Conservation (phyloP, 257 asterid species). For the Jacaranda mimosifolia region DNA sequence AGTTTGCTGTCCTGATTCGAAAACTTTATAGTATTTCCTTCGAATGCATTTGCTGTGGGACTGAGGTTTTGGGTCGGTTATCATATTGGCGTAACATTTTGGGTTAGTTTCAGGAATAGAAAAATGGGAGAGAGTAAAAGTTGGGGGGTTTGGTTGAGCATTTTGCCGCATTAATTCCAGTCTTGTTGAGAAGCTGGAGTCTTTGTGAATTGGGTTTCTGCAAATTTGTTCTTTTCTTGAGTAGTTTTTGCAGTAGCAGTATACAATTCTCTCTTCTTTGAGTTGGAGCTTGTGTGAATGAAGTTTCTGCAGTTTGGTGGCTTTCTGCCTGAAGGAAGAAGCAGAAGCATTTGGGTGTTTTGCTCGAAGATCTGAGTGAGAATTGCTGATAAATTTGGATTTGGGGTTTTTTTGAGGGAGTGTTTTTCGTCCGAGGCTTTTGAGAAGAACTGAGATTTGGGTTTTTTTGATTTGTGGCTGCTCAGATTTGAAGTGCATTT, state of each 20-base stretch:
- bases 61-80: slow-evolving; percentile 53
- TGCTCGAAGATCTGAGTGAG: slow-evolving; percentile 37
- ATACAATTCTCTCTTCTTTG: not conserved
- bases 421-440: not conserved
- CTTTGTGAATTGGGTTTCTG: slow-evolving; percentile 38
- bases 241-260: not conserved
- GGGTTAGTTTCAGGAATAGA: slow-evolving; percentile 18
- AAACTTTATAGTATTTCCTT: slow-evolving; percentile 12
- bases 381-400: slow-evolving; percentile 29
- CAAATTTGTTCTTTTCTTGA: slow-evolving; percentile 17
- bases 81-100: slow-evolving; percentile 25
- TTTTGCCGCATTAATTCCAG: slow-evolving; percentile 41
- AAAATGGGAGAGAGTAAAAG: slow-evolving; percentile 21
- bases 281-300: too few relatives aligned
- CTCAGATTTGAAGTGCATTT: slow-evolving; percentile 27
- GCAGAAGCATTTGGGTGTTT: not conserved
- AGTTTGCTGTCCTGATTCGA: slow-evolving; percentile 46
- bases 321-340: not conserved
- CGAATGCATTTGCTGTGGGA: slow-evolving; percentile 38
- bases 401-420: slow-evolving; percentile 14
- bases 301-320: slow-evolving; percentile 21
- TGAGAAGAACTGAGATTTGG: slow-evolving; percentile 31
- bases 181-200: slow-evolving; percentile 23
- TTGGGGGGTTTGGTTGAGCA: slow-evolving; percentile 28
- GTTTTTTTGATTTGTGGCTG: slow-evolving; percentile 25